Evolutionary conservation across 2,329 filamentous ascomycete genomes (phyloP).

Genomic region (Pestalotiopsis sp.): DNA sequence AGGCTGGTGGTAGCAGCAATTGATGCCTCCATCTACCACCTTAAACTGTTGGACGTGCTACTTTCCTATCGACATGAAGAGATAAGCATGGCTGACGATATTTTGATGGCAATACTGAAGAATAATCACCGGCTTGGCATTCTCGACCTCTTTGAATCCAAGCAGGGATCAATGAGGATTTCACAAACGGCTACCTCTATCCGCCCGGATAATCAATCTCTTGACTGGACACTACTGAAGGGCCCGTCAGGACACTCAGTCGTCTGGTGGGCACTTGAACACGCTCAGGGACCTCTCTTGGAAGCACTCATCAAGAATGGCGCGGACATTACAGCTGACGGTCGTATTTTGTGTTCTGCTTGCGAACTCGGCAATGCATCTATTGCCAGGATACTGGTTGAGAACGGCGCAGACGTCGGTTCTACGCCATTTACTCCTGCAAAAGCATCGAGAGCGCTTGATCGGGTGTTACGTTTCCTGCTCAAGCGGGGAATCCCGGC

Average conservation of each 20-base stretch:
- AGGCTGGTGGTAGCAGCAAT: not conserved
- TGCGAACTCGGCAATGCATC: not conserved
- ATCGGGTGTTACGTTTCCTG: no score
- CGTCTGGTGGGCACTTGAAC: not conserved
- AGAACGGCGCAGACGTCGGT: not conserved
- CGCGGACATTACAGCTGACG: not conserved
- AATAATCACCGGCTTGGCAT: not conserved
- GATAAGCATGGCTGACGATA: not conserved
- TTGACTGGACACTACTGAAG: not conserved
- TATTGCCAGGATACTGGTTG: not conserved
- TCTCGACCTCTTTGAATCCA: not conserved
- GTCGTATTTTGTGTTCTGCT: not conserved
- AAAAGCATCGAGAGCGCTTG: no score
- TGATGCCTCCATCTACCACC: not conserved
- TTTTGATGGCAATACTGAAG: not conserved
- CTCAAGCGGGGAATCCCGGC: no score
- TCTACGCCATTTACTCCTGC: no score
- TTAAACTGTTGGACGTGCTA: not conserved
- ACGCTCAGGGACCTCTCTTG: not conserved
- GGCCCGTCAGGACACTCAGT: not conserved
- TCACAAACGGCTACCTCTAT: not conserved
- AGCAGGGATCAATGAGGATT: not conserved
- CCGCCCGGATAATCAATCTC: not conserved
- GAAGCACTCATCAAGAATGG: not conserved
- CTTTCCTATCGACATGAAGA: not conserved